phyloP scores from a whole-genome alignment of 2,329 filamentous ascomycete genomes.

The Ophiognomonia clavigignenti-juglandacearum region DNA sequence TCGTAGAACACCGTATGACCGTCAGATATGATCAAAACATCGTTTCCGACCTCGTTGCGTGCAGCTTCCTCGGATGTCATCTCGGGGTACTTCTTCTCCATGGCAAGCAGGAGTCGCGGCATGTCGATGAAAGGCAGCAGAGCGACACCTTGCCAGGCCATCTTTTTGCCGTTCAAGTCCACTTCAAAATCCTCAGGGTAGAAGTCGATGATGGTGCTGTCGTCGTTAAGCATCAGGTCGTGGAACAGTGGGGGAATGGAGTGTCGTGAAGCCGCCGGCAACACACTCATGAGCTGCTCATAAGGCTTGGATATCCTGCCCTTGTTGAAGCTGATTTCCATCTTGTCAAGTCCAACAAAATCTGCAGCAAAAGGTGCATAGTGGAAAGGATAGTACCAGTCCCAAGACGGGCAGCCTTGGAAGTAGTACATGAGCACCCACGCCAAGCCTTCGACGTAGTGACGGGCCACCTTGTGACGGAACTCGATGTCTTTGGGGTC shows the following conservation, averaged over 20 bases:
- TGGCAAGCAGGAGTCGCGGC: conserved; percentile 74
- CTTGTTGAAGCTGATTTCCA: conserved; percentile 77
- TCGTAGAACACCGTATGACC: conserved; percentile 75
- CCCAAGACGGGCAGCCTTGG: conserved; percentile 97
- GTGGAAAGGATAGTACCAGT: conserved; percentile 98
- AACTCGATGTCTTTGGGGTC: conserved; percentile 78
- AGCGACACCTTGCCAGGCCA: conserved; percentile 95
- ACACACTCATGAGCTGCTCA: conserved; percentile 96
- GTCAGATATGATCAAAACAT: conserved; percentile 81
- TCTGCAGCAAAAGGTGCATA: conserved; percentile 97
- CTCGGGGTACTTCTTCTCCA: conserved; percentile 75
- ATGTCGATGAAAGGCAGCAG: conserved; percentile 96
- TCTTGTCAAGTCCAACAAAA: conserved; percentile 76
- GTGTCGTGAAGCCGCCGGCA: conserved; percentile 89
- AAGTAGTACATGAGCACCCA: conserved; percentile 98
- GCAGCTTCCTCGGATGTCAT: conserved; percentile 71
- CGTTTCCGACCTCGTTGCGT: conserved; percentile 75
- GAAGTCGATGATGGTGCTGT: conserved; percentile 94
- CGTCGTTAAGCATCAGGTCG: conserved; percentile 78
- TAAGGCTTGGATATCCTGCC: conserved; percentile 85
- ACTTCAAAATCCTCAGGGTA: conserved; percentile 92
- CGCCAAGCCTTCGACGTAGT: conserved; percentile 91
- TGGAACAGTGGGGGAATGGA: conserved; percentile 87
- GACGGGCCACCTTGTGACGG: conserved; percentile 78
- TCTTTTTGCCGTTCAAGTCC: conserved; percentile 96